Conservation (phyloP, 2,329 filamentous ascomycete genomes). For the Xylariales sp. region DNA sequence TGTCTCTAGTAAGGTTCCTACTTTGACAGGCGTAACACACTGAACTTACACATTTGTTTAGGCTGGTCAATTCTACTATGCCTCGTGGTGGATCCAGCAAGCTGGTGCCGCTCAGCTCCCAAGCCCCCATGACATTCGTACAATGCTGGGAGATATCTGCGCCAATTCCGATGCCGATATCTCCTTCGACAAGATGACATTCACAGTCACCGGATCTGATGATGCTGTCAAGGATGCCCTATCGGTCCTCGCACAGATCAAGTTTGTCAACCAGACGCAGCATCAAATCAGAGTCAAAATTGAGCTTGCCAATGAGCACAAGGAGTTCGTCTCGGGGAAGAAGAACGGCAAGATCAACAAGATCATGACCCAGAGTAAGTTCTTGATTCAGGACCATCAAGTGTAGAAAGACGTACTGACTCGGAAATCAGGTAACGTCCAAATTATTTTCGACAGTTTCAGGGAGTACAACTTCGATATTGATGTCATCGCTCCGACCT, state of each 20-base stretch:
- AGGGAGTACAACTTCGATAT: constrained; percentile 99
- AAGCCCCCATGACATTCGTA: constrained; percentile 68
- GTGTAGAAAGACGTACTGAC: constrained; percentile 18
- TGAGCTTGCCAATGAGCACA: constrained; percentile 97
- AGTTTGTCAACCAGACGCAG: constrained; percentile 79
- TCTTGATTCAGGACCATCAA: constrained; percentile 1
- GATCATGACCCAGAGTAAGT: constrained; percentile 93
- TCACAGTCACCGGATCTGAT: constrained; percentile 91
- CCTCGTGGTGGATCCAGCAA: constrained; percentile 89
- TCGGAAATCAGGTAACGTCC: constrained; percentile 66
- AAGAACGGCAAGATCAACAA: constrained; percentile 99
- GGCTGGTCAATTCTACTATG: constrained; percentile 97
- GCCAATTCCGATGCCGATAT: constrained; percentile 94
- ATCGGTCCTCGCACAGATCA: constrained; percentile 86
- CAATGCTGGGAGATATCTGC: constrained; percentile 94
- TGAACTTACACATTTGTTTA: constrained; percentile 32
- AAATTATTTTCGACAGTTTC: constrained; percentile 98
- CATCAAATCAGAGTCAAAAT: constrained; percentile 98
- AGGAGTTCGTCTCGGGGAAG: constrained; percentile 98
- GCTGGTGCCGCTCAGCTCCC: constrained; percentile 60
- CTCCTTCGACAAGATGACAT: constrained; percentile 89
- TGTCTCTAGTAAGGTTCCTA: constrained; percentile 69
- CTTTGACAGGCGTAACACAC: background rate
- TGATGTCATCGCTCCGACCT: constrained; percentile 86
- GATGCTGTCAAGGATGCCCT: constrained; percentile 95